phyloP scores from a whole-genome alignment of 2,329 filamentous ascomycete species.

The Lasiodiplodia sp. region DNA sequence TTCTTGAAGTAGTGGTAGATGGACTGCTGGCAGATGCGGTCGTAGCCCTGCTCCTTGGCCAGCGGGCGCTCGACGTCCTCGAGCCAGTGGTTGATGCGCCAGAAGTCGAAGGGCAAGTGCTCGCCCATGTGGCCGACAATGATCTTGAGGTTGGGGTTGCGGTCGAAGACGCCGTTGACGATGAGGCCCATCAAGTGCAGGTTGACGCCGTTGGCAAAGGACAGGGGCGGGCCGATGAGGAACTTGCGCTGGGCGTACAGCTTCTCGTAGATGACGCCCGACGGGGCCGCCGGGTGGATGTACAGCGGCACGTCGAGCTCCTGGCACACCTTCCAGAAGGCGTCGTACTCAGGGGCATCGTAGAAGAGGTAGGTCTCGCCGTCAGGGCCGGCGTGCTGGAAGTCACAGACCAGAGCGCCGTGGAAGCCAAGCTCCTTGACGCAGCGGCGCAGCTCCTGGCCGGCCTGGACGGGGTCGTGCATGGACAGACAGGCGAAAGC shows the following conservation, averaged over 20 bases:
- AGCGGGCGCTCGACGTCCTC: slow-evolving; percentile 63
- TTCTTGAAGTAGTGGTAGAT: slow-evolving; percentile 61
- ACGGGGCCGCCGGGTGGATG: slow-evolving; percentile 66
- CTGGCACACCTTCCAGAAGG: slow-evolving; percentile 66
- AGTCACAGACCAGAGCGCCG: slow-evolving; percentile 59
- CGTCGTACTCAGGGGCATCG: slow-evolving; percentile 66
- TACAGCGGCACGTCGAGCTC: slow-evolving; percentile 71
- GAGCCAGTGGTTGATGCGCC: slow-evolving; percentile 57
- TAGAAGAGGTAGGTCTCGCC: slow-evolving; percentile 71
- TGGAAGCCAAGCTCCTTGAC: slow-evolving; percentile 57
- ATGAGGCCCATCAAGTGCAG: slow-evolving; percentile 64
- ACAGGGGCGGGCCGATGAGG: slow-evolving; percentile 58
- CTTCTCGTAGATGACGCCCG: slow-evolving; percentile 62
- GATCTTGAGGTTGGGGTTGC: slow-evolving; percentile 55
- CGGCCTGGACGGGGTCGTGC: slow-evolving; percentile 62
- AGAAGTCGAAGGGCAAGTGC: slow-evolving; percentile 60
- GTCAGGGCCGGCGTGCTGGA: slow-evolving; percentile 64
- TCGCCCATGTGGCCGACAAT: slow-evolving; percentile 59
- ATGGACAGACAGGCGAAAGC: slow-evolving; percentile 39
- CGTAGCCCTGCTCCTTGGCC: slow-evolving; percentile 34
- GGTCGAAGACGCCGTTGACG: slow-evolving; percentile 59
- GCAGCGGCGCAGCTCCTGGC: slow-evolving; percentile 59
- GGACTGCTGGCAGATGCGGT: slow-evolving; percentile 53
- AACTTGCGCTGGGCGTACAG: slow-evolving; percentile 66
- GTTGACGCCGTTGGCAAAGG: slow-evolving; percentile 59